Percentiles rank a stretch among this genome's conserved stretches.
Conservation (phyloP, 371 early-diverging fungal genomes). For the Mortierella sp. region DNA sequence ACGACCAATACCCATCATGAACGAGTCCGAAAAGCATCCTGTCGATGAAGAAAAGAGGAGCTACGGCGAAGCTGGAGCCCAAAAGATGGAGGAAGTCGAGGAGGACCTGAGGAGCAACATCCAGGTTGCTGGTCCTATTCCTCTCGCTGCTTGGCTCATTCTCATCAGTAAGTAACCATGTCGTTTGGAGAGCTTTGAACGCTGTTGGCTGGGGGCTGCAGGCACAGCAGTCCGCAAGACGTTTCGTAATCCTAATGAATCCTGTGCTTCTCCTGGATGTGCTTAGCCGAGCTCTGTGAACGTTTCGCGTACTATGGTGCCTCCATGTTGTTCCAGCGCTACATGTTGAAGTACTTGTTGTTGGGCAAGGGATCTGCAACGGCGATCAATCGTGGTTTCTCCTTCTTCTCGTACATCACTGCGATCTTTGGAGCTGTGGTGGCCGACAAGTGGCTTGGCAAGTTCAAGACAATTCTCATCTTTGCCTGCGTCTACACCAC, state of each 20-base stretch:
- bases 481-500: constrained; percentile 73
- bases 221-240: neutral
- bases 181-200: neutral
- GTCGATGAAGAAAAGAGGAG: constrained; percentile 23
- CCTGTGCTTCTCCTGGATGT: neutral
- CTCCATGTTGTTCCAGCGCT: constrained; percentile 76
- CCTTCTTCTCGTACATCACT: constrained; percentile 84
- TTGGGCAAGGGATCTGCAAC: constrained; percentile 70
- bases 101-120: constrained; percentile 30
- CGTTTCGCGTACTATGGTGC: constrained; percentile 84
- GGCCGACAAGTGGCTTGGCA: constrained; percentile 86
- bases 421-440: constrained; percentile 83
- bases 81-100: constrained; percentile 13
- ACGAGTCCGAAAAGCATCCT: neutral
- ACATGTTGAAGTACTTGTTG: constrained; percentile 62
- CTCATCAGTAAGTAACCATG: constrained; percentile 56
- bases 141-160: constrained; percentile 65
- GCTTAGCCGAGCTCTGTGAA: constrained; percentile 67
- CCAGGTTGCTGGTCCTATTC: constrained; percentile 59
- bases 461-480: constrained; percentile 80
- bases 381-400: constrained; percentile 78
- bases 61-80: neutral
- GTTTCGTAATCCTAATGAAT: neutral
- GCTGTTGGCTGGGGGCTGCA: constrained; percentile 16
- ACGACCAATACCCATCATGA: neutral